Evolutionary conservation across 192 early-diverging fungal genomes (phyloP).

Genomic region (Umbelopsis vinacea): DNA sequence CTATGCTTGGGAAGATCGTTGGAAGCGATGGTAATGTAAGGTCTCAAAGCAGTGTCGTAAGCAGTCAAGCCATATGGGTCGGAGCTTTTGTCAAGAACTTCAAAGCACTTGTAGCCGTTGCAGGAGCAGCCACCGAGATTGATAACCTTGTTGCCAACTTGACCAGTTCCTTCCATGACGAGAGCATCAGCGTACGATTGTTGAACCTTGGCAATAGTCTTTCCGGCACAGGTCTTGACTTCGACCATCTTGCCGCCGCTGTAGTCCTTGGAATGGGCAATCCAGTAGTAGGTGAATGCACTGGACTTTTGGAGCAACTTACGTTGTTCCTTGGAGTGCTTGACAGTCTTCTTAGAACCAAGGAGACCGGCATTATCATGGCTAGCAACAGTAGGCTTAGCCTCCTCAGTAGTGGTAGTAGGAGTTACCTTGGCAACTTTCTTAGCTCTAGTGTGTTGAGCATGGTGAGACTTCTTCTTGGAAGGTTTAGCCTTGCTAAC

Average conservation of each 20-base stretch:
- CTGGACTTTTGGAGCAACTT: constrained; percentile 34
- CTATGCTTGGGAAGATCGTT: constrained; percentile 40
- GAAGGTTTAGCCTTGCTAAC: neutral
- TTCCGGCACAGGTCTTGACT: constrained; percentile 39
- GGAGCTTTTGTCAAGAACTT: constrained; percentile 30
- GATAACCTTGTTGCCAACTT: constrained; percentile 32
- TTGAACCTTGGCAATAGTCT: constrained; percentile 30
- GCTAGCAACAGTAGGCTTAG: neutral
- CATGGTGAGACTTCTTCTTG: neutral
- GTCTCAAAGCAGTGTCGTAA: constrained; percentile 38
- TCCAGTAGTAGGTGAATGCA: constrained; percentile 46
- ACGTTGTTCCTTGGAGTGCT: constrained; percentile 24
- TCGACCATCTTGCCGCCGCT: constrained; percentile 18
- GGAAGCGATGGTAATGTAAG: constrained; percentile 43
- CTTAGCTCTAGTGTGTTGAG: constrained; percentile 6
- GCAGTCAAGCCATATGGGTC: constrained; percentile 43
- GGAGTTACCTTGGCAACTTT: neutral
- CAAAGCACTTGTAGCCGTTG: constrained; percentile 41
- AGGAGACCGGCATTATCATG: neutral
- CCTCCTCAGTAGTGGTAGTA: constrained; percentile 13
- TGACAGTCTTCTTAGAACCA: neutral
- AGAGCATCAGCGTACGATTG: constrained; percentile 37
- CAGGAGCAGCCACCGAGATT: constrained; percentile 44
- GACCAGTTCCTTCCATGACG: constrained; percentile 44
- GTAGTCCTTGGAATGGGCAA: constrained; percentile 38